Conservation (phyloP, 176 grass and related monocot species). For the Neostapfia colusana region DNA sequence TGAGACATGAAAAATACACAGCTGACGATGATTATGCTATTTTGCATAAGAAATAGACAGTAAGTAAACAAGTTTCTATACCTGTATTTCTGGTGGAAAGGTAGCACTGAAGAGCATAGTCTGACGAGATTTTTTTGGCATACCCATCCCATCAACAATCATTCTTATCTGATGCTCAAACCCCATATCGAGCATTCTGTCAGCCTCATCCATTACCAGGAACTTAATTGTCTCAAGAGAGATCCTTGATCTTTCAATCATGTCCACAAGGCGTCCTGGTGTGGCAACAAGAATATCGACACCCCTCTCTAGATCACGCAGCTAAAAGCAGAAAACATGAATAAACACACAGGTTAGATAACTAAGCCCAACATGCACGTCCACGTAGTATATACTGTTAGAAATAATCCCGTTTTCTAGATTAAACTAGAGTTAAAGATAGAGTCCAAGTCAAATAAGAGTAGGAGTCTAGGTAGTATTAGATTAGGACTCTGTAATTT, state of each 20-base stretch:
- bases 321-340: slow-evolving; percentile 43
- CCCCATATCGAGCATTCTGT: slow-evolving; percentile 98
- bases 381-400: not conserved
- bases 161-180: slow-evolving; percentile 89
- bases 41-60: not conserved
- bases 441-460: too few relatives aligned
- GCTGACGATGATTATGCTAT: not conserved
- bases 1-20: not conserved
- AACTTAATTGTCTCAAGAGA: slow-evolving; percentile 76
- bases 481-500: too few relatives aligned
- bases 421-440: too few relatives aligned
- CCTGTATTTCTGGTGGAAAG: slow-evolving; percentile 81
- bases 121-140: slow-evolving; percentile 68
- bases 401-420: too few relatives aligned
- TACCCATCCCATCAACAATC: slow-evolving; percentile 69
- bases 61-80: not conserved
- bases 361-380: not conserved
- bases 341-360: slow-evolving; percentile 2
- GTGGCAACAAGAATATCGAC: slow-evolving; percentile 84
- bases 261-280: slow-evolving; percentile 70
- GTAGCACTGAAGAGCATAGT: slow-evolving; percentile 95
- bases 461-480: too few relatives aligned
- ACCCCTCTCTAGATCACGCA: slow-evolving; percentile 65
- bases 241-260: slow-evolving; percentile 66
- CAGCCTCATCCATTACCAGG: slow-evolving; percentile 77